Conservation (phyloP, 805 yeast genomes). For the Wickerhamiella spandovensis region DNA sequence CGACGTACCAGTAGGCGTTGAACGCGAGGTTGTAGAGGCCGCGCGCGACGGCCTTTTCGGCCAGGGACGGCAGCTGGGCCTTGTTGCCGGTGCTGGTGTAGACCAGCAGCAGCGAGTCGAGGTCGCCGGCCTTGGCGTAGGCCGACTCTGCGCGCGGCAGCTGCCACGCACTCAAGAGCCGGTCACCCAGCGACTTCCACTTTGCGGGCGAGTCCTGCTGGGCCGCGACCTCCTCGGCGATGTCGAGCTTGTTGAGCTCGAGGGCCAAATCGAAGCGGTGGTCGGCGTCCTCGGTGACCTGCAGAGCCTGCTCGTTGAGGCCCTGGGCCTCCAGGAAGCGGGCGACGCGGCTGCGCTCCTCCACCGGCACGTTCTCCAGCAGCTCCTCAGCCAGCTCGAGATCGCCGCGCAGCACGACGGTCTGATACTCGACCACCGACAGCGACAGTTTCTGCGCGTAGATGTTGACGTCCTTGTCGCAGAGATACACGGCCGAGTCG, state of each 20-base stretch:
- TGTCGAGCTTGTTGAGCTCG: slow-evolving; percentile 51
- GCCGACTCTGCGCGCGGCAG: slow-evolving; percentile 68
- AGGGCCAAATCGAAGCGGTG: slow-evolving; percentile 86
- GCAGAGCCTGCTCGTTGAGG: slow-evolving; percentile 65
- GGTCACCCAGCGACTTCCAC: slow-evolving; percentile 89
- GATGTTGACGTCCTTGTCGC: slow-evolving; percentile 81
- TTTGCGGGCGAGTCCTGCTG: slow-evolving; percentile 30
- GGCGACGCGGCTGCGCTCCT: slow-evolving; percentile 64
- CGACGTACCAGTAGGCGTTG: slow-evolving; percentile 79
- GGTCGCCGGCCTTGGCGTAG: slow-evolving; percentile 65
- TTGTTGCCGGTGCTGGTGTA: slow-evolving; percentile 70
- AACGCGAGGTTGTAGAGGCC: slow-evolving; percentile 87
- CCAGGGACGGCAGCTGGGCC: slow-evolving; percentile 46
- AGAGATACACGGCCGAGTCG: slow-evolving; percentile 78
- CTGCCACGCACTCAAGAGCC: slow-evolving; percentile 66
- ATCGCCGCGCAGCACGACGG: slow-evolving; percentile 90
- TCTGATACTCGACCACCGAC: slow-evolving; percentile 87
- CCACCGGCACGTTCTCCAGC: slow-evolving; percentile 41
- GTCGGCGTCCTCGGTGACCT: slow-evolving; percentile 74
- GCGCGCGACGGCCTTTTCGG: slow-evolving; percentile 47
- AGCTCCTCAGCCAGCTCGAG: slow-evolving; percentile 60
- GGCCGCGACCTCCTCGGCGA: slow-evolving; percentile 55
- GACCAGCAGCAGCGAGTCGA: slow-evolving; percentile 66
- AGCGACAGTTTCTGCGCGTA: slow-evolving; percentile 69
- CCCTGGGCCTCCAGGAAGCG: slow-evolving; percentile 93